Evolutionary conservation across 2,329 filamentous ascomycete species (phyloP).

Genomic region (Zymoseptoria passerinii): DNA sequence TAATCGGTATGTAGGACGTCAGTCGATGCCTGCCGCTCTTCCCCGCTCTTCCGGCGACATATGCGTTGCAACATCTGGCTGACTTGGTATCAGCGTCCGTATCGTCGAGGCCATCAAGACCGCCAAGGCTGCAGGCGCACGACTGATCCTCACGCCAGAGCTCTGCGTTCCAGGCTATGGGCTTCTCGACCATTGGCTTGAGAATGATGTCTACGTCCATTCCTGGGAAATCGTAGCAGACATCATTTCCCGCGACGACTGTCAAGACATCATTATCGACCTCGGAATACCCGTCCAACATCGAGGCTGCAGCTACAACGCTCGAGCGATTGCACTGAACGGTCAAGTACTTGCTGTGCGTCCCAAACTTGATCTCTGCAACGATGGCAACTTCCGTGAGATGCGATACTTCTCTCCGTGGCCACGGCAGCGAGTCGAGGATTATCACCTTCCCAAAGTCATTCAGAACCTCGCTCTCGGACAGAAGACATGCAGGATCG

Average conservation of each 20-base stretch:
- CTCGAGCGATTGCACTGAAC: constrained; percentile 56
- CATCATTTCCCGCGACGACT: constrained; percentile 53
- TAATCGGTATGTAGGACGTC: constrained; percentile 37
- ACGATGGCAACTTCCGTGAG: constrained; percentile 54
- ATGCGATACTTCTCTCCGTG: constrained; percentile 54
- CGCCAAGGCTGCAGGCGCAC: constrained; percentile 55
- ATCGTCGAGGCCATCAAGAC: constrained; percentile 55
- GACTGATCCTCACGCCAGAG: constrained; percentile 44
- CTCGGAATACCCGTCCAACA: constrained; percentile 51
- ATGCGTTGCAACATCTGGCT: neutral
- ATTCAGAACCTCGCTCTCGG: constrained; percentile 48
- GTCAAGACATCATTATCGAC: constrained; percentile 56
- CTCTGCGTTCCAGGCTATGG: constrained; percentile 55
- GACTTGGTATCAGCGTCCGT: constrained; percentile 32
- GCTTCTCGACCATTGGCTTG: constrained; percentile 56
- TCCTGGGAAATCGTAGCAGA: constrained; percentile 53
- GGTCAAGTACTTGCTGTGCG: constrained; percentile 62
- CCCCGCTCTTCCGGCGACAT: neutral
- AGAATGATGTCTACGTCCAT: constrained; percentile 33
- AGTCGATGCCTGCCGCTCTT: neutral
- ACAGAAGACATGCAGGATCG: constrained; percentile 53
- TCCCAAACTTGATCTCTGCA: constrained; percentile 63
- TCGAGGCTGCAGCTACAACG: constrained; percentile 56
- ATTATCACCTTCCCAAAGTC: constrained; percentile 55
- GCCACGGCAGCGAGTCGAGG: constrained; percentile 51